phyloP scores from a whole-genome alignment of 78 protist species.

The Dictyostelium purpureum region DNA sequence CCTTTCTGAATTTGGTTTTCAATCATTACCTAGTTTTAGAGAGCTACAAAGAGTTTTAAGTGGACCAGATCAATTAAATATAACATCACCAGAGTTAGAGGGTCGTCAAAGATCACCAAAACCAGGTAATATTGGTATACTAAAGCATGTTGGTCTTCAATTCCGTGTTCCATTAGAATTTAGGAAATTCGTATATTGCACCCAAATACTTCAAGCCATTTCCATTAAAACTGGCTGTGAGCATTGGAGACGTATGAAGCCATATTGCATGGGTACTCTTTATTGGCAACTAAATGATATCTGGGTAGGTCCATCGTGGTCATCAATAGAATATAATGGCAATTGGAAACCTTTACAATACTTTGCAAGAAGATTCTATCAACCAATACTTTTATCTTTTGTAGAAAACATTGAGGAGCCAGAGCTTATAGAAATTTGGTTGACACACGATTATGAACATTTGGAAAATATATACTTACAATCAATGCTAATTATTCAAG shows the following conservation, averaged over 20 bases:
- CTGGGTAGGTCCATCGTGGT: slow-evolving; percentile 89
- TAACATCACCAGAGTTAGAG: slow-evolving; percentile 78
- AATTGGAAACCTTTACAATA: slow-evolving; percentile 86
- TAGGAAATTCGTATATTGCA: background rate
- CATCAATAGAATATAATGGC: slow-evolving; percentile 83
- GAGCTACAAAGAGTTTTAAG: slow-evolving; percentile 8
- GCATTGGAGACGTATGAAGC: slow-evolving; percentile 79
- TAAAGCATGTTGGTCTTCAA: slow-evolving; percentile 58
- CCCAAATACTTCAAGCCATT: slow-evolving; percentile 69
- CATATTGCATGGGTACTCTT: slow-evolving; percentile 88
- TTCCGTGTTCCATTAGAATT: slow-evolving; percentile 61
- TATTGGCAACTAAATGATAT: slow-evolving; percentile 92
- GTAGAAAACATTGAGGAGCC: background rate
- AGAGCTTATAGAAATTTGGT: background rate
- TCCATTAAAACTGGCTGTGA: slow-evolving; percentile 80
- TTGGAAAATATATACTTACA: background rate
- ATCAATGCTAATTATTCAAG: background rate
- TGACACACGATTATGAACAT: slow-evolving; percentile 19
- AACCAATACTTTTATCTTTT: slow-evolving; percentile 46
- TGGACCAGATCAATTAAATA: slow-evolving; percentile 32
- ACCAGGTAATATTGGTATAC: slow-evolving; percentile 68
- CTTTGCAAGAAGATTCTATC: slow-evolving; percentile 62
- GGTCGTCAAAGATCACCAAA: slow-evolving; percentile 77
- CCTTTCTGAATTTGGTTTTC: slow-evolving; percentile 92
- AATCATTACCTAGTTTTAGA: slow-evolving; percentile 72